These are phyloP conservation scores for Linderniella brevidens DNA, from an alignment of 257 asterid species.

Conservation along the genomic window DNA sequence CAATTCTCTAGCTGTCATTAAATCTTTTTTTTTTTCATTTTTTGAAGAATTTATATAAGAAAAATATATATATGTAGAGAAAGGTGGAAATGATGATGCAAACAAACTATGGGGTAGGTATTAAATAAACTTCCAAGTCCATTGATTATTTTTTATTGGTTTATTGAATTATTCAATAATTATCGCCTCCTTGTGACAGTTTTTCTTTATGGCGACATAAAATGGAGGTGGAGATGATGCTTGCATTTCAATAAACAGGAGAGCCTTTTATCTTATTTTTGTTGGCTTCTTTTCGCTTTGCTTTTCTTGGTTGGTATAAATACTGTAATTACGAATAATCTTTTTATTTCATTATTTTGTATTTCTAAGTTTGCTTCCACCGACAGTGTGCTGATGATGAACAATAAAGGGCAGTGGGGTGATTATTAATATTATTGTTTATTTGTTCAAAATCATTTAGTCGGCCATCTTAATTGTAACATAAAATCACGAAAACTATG, in stretches of 20 bases:
- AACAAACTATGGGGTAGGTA: constrained; percentile 1
- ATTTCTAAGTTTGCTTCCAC: constrained; percentile 40
- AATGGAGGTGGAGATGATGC: constrained; percentile 21
- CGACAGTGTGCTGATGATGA: constrained; percentile 26
- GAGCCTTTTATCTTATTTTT: constrained; percentile 6
- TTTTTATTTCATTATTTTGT: constrained; percentile 27
- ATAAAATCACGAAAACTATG: too few relatives aligned
- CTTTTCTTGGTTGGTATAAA: constrained; percentile 31
- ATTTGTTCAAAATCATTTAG: neutral
- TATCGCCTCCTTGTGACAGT: too few relatives aligned
- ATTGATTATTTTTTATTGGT: too few relatives aligned
- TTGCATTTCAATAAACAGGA: constrained; percentile 19
- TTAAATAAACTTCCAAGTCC: too few relatives aligned
- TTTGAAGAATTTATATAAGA: constrained; percentile 6
- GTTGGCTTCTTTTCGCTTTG: neutral
- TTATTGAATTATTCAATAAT: too few relatives aligned
- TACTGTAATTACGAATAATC: constrained; percentile 67
- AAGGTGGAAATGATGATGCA: constrained; percentile 10
- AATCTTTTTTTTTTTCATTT: constrained; percentile 10
- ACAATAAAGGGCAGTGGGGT: constrained; percentile 6
- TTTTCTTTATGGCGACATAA: neutral
- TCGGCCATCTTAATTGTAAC: too few relatives aligned
- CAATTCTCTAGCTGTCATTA: constrained; percentile 51
- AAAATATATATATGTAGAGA: neutral
- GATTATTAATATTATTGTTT: constrained; percentile 7